These are phyloP conservation scores for Acer yangbiense DNA, from an alignment of 345 rosid genomes.

Conservation along the genomic window DNA sequence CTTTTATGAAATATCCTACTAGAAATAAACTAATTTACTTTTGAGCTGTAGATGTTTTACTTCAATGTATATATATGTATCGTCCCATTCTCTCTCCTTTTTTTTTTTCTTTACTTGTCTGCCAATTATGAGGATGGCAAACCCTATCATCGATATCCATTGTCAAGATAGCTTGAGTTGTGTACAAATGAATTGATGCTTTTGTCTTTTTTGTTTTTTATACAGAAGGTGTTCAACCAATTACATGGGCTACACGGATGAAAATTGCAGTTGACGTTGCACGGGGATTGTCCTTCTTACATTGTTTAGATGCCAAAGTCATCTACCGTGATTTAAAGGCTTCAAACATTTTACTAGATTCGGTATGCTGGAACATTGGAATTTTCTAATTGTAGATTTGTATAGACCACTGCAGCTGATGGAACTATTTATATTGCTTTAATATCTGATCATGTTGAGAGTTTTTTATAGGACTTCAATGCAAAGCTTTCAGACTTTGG, in stretches of 20 bases:
- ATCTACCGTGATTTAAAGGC: conserved; percentile 74
- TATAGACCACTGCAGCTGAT: background rate
- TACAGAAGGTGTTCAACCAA: conserved; percentile 61
- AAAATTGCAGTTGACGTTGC: conserved; percentile 54
- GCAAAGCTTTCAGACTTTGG: conserved; percentile 96
- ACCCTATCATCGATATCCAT: background rate
- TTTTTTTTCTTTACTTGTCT: background rate
- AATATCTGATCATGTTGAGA: conserved; percentile 15
- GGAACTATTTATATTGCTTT: background rate
- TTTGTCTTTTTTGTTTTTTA: background rate
- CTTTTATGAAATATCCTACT: background rate
- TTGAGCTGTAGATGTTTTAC: background rate
- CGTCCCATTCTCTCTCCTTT: background rate
- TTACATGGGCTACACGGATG: conserved; percentile 58
- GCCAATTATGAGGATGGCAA: background rate
- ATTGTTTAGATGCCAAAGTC: conserved; percentile 59
- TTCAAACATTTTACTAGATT: conserved; percentile 68
- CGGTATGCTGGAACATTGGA: conserved; percentile 38
- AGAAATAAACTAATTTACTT: background rate
- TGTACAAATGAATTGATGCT: background rate
- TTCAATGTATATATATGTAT: background rate
- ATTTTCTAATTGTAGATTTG: conserved; percentile 9
- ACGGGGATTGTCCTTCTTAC: conserved; percentile 63
- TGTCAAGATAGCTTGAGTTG: background rate
- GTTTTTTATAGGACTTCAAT: conserved; percentile 55